Evolutionary conservation across 768 basidiomycete genomes (phyloP).

Genomic region (Termitomyces sp.): DNA sequence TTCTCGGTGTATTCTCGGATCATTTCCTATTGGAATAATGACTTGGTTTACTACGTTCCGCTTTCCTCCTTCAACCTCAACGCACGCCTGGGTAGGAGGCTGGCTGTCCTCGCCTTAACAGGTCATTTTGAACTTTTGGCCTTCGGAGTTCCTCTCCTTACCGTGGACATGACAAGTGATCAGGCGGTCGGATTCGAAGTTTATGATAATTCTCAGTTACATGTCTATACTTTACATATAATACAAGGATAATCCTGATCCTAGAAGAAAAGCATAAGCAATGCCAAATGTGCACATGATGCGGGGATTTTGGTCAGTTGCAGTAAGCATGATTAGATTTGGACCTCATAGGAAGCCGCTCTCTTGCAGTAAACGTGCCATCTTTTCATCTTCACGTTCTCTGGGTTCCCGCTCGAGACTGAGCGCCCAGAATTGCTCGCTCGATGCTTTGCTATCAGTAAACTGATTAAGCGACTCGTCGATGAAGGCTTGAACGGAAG

Average conservation of each 20-base stretch:
- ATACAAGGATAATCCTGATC: conserved; percentile 1
- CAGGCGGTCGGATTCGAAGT: not conserved
- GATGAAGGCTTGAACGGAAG: conserved; percentile 66
- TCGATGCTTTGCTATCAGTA: conserved; percentile 59
- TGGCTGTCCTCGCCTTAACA: too few relatives aligned
- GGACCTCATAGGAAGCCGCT: conserved; percentile 70
- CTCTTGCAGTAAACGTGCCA: conserved; percentile 85
- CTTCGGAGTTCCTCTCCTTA: not conserved
- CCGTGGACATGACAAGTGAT: not conserved
- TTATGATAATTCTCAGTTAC: not conserved
- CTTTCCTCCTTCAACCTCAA: too few relatives aligned
- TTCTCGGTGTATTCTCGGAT: too few relatives aligned
- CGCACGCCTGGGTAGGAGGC: too few relatives aligned
- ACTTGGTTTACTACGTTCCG: too few relatives aligned
- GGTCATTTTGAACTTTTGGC: not conserved
- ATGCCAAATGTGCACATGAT: conserved; percentile 1
- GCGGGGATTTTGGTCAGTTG: not conserved
- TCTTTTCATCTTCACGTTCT: conserved; percentile 95
- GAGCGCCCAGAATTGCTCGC: conserved; percentile 79
- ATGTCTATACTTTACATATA: not conserved
- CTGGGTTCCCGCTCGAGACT: conserved; percentile 88
- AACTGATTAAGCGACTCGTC: conserved; percentile 73
- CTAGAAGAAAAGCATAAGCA: not conserved
- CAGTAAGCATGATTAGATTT: not conserved
- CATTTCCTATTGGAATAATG: too few relatives aligned